Evolutionary conservation across 1,139 yeast genomes (phyloP).

Genomic region (Debaryomyces subglobosus): DNA sequence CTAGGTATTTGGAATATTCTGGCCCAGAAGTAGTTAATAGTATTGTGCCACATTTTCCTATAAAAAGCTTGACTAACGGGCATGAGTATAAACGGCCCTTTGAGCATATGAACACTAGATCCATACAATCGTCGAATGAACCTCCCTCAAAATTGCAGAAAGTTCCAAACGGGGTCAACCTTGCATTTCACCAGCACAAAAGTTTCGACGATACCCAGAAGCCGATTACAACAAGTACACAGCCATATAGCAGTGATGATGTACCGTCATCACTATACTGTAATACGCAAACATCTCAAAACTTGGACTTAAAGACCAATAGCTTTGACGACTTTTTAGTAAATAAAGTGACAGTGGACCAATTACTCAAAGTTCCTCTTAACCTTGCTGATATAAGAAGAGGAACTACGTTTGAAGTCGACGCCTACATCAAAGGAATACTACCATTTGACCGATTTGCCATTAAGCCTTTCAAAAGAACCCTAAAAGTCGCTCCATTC

Average conservation of each 20-base stretch:
- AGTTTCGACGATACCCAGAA: slow-evolving; percentile 14
- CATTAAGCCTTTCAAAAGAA: slow-evolving; percentile 34
- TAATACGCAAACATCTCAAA: neutral
- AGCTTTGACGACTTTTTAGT: slow-evolving; percentile 18
- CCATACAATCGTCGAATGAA: neutral
- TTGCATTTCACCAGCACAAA: slow-evolving; percentile 12
- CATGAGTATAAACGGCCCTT: neutral
- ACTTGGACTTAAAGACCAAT: slow-evolving; percentile 1
- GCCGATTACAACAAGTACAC: slow-evolving; percentile 8
- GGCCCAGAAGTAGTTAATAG: neutral
- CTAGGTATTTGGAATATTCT: neutral
- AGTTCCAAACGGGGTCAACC: slow-evolving; percentile 9
- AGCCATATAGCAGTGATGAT: slow-evolving; percentile 4
- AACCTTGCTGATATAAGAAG: slow-evolving; percentile 17
- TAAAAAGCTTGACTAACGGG: neutral
- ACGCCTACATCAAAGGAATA: slow-evolving; percentile 21
- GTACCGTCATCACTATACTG: neutral
- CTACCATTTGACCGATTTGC: slow-evolving; percentile 26
- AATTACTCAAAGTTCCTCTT: slow-evolving; percentile 14
- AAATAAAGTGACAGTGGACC: slow-evolving; percentile 16
- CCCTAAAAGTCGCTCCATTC: slow-evolving; percentile 31
- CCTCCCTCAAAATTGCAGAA: slow-evolving; percentile 10
- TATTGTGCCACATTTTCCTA: slow-evolving; percentile 6
- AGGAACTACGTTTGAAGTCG: slow-evolving; percentile 21
- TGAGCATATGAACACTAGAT: neutral